Conservation (phyloP, 106 monocot genomes). For the Posidonia australis region DNA sequence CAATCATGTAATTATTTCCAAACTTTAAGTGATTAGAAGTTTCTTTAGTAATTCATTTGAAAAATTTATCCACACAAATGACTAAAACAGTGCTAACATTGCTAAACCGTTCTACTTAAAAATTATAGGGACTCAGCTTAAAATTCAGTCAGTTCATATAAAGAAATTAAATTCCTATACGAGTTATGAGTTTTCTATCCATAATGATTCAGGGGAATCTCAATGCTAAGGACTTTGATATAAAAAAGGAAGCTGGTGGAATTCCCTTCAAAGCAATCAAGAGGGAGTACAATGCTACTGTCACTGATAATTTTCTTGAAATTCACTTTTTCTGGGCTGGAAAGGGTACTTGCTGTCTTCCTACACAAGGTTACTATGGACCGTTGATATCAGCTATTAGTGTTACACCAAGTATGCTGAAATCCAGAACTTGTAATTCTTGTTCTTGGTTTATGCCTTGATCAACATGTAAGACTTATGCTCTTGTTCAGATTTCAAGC, state of each 20-base stretch:
- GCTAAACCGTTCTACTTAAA: too few relatives aligned
- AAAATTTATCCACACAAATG: too few relatives aligned
- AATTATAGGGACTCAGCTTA: too few relatives aligned
- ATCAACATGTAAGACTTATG: background rate
- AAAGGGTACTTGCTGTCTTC: slow-evolving; percentile 25
- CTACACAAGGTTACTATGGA: slow-evolving; percentile 14
- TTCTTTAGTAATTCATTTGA: too few relatives aligned
- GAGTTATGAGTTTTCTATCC: background rate
- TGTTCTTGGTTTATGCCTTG: too few relatives aligned
- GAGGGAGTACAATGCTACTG: slow-evolving; percentile 1
- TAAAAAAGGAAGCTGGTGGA: slow-evolving; percentile 14
- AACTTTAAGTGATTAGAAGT: too few relatives aligned
- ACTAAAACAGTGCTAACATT: too few relatives aligned
- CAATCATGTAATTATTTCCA: too few relatives aligned
- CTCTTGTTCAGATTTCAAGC: slow-evolving; percentile 8
- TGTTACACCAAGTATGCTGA: slow-evolving; percentile 7
- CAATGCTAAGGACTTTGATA: slow-evolving; percentile 9
- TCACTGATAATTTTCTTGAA: slow-evolving; percentile 17
- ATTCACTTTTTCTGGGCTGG: too few relatives aligned
- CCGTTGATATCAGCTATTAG: too few relatives aligned
- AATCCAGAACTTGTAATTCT: background rate
- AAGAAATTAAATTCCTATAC: too few relatives aligned
- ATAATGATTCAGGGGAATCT: background rate
- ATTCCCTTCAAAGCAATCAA: slow-evolving; percentile 2
- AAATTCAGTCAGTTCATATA: too few relatives aligned